Percentiles rank a stretch among this genome's conserved stretches.
These are phyloP conservation scores for Amauroascus verrucosus DNA, from an alignment of 2,329 filamentous ascomycete genomes.

Conservation along the genomic window DNA sequence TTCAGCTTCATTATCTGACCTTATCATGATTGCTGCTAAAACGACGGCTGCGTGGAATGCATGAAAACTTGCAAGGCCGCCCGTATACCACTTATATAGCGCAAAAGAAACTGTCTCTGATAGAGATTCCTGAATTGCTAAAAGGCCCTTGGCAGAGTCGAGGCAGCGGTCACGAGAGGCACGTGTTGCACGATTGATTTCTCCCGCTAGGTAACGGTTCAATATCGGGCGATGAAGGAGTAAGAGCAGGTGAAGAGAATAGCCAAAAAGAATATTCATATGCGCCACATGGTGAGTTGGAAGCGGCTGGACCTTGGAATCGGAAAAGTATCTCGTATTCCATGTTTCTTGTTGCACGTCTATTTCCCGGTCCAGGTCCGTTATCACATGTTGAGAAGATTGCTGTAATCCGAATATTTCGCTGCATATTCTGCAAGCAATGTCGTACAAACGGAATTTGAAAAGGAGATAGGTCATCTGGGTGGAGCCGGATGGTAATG, in stretches of 20 bases:
- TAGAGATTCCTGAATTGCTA: constrained; percentile 28
- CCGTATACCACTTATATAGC: constrained; percentile 34
- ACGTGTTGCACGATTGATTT: constrained; percentile 24
- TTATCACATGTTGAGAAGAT: constrained; percentile 18
- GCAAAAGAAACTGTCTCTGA: constrained; percentile 25
- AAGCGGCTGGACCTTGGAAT: constrained; percentile 21
- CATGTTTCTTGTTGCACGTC: constrained; percentile 25
- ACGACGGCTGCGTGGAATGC: constrained; percentile 34
- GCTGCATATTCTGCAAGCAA: constrained; percentile 30
- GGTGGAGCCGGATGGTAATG: constrained; percentile 23
- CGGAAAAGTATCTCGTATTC: constrained; percentile 24
- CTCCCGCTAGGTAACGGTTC: constrained; percentile 26
- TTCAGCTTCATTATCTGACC: constrained; percentile 23
- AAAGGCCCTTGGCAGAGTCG: constrained; percentile 26
- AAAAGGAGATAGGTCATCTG: constrained; percentile 36
- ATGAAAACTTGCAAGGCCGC: constrained; percentile 33
- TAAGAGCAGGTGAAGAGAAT: constrained; percentile 31
- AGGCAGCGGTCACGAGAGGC: constrained; percentile 26
- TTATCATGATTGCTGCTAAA: constrained; percentile 23
- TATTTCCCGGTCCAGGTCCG: constrained; percentile 26
- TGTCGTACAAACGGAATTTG: constrained; percentile 29
- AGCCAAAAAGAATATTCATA: constrained; percentile 33
- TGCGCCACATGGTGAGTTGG: constrained; percentile 31
- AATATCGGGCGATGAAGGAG: constrained; percentile 30
- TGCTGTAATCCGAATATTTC: constrained; percentile 25